Base-by-base conservation (phyloP, 2,329 filamentous ascomycete species). In the Cladophialophora psammophila region DNA sequence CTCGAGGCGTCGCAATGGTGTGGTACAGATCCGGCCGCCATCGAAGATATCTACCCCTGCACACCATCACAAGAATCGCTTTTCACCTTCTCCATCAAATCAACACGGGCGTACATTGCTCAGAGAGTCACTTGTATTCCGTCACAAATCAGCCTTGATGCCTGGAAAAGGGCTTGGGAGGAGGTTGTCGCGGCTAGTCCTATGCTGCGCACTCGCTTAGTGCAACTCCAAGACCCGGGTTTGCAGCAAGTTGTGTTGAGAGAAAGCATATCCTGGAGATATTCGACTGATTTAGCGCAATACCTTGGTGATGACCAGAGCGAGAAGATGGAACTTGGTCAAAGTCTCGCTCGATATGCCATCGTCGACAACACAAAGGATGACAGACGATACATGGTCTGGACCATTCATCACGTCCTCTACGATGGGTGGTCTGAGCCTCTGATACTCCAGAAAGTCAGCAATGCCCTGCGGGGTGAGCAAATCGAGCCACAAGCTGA, bases 371-470 rank as follows among this genome's bases (percentile, higher is more conserved):
- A 76, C 2, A 66, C 56, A 18, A 53, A 59, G 8, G 74, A 72
- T 0, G 70, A 73, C 12, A 62, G 63, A 40, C 69, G 71, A 2
- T 79, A 82, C 69, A 81, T 86, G 18, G 77, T 84, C 3, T 83
- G 82, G 76, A 82, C 81, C 0, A 79, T 84, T 59, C 84, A 86
- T 65, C 84, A 86, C 61, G 82, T 82, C 5, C 75, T 86, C 1
- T 86, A 85, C 67, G 84, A 86, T 73, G 84, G 83, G 9, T 82
- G 78, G 80, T 81, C 78, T 53, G 72, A 80, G 59, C 75, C 77
- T 3, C 71, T 79, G 13, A 74, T 81, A 32, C 74, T 80, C 53
- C 72, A 75, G 15, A 76, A 75, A 63, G 75, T 81, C 2, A 75
- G 79, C 48, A 73, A 78, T 32, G 76, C 78, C 18, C 80, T 80